These are phyloP conservation scores for Marasmius fiardii DNA, from an alignment of 1,284 basidiomycete species.

Conservation along the genomic window DNA sequence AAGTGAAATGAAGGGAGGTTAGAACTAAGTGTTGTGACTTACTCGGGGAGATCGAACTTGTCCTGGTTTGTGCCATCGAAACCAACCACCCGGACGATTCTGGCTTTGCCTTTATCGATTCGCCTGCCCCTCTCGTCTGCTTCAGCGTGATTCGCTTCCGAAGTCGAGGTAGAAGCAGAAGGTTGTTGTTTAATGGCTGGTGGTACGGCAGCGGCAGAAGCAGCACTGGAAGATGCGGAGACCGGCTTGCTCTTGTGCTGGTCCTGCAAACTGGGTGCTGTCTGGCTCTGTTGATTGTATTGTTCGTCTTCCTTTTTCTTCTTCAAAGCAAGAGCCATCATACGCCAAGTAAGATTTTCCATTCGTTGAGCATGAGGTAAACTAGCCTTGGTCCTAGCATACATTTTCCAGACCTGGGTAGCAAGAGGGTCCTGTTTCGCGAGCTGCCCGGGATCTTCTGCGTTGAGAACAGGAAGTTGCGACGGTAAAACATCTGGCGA, in stretches of 20 bases:
- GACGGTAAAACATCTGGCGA: constrained; percentile 57
- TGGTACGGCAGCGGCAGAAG: constrained; percentile 5
- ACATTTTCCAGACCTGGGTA: constrained; percentile 97
- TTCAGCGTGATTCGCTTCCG: constrained; percentile 1
- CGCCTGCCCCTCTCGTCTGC: constrained; percentile 58
- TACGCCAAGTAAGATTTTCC: constrained; percentile 97
- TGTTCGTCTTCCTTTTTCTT: constrained; percentile 77
- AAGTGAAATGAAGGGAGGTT: constrained; percentile 6
- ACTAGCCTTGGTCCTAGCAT: constrained; percentile 82
- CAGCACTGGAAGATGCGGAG: neutral
- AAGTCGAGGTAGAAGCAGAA: constrained; percentile 12
- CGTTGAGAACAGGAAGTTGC: constrained; percentile 33
- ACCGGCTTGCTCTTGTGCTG: neutral
- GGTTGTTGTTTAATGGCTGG: constrained; percentile 3
- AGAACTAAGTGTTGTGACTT: constrained; percentile 39
- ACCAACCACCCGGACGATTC: constrained; percentile 67
- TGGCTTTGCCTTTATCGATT: constrained; percentile 73
- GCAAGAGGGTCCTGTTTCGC: constrained; percentile 87
- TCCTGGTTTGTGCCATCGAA: constrained; percentile 77
- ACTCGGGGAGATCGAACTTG: constrained; percentile 69
- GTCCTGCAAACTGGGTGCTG: neutral
- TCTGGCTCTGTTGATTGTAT: constrained; percentile 23
- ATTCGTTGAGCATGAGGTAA: constrained; percentile 91
- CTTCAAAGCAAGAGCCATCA: constrained; percentile 94
- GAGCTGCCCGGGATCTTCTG: constrained; percentile 54